Evolutionary conservation across 2,329 filamentous ascomycete species (phyloP).

Genomic region (Huntiella moniliformis): DNA sequence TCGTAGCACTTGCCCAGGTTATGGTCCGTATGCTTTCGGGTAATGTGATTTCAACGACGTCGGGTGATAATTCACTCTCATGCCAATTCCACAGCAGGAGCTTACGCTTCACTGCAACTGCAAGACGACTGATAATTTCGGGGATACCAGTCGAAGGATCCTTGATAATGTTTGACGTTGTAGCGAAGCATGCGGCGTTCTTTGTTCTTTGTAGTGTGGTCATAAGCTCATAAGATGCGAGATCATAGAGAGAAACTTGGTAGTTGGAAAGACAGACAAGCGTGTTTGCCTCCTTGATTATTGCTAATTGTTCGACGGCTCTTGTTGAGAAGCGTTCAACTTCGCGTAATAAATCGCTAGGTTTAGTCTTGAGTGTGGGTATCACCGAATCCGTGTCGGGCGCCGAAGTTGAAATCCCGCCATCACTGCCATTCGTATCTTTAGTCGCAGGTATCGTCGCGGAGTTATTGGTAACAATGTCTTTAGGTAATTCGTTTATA

Average conservation of each 20-base stretch:
- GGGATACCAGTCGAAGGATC: conserved; percentile 74
- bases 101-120: conserved; percentile 81
- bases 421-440: not conserved
- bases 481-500: conserved; percentile 45
- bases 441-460: not conserved
- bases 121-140: conserved; percentile 77
- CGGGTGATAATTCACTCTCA: conserved; percentile 66
- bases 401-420: conserved; percentile 1
- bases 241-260: conserved; percentile 74
- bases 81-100: conserved; percentile 90
- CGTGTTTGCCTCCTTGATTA: conserved; percentile 86
- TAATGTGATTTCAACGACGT: conserved; percentile 59
- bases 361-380: conserved; percentile 20
- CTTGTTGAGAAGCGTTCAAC: conserved; percentile 85
- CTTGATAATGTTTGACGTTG: conserved; percentile 89
- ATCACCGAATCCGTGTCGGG: not conserved
- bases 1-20: conserved; percentile 78
- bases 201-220: conserved; percentile 67
- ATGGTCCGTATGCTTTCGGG: conserved; percentile 71
- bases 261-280: conserved; percentile 83
- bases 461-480: conserved; percentile 14
- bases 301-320: conserved; percentile 79
- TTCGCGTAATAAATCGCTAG: conserved; percentile 75
- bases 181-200: conserved; percentile 76
- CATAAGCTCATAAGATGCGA: conserved; percentile 65